phyloP scores from a whole-genome alignment of 1,139 yeast species.

The Yamadazyma dendronema region DNA sequence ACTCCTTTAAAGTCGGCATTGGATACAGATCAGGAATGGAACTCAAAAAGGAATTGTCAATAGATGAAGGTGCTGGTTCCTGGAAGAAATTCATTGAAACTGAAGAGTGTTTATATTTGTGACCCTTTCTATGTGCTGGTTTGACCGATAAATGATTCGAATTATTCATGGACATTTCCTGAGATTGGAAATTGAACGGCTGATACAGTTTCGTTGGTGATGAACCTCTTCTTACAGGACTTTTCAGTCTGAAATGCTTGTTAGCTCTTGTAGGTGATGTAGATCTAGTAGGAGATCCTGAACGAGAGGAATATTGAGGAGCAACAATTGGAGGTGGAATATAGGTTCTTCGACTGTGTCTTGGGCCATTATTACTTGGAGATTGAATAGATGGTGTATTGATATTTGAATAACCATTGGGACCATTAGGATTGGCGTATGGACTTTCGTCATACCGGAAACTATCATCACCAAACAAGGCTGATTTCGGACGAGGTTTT shows the following conservation, averaged over 20 bases:
- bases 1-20: conserved; percentile 69
- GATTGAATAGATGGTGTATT: conserved; percentile 3
- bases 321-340: conserved; percentile 18
- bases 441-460: conserved; percentile 11
- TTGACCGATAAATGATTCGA: conserved; percentile 34
- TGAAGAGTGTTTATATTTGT: conserved; percentile 93
- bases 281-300: conserved; percentile 31
- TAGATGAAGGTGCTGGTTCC: conserved; percentile 65
- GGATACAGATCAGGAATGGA: conserved; percentile 79
- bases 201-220: conserved; percentile 34
- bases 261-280: conserved; percentile 30
- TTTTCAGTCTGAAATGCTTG: conserved; percentile 30
- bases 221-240: conserved; percentile 27
- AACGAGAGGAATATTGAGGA: conserved; percentile 16
- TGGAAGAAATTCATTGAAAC: conserved; percentile 94
- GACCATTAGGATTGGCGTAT: conserved; percentile 1
- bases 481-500: conserved; percentile 40
- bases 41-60: conserved; percentile 40
- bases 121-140: conserved; percentile 87
- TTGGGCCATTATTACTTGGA: conserved; percentile 3
- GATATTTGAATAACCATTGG: background rate
- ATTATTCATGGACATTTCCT: conserved; percentile 34
- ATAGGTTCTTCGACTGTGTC: conserved; percentile 11
- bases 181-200: conserved; percentile 48
- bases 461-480: conserved; percentile 22